A percentile compares a stretch with the other conserved stretches of the same genome.
Conservation (phyloP, 1,139 yeast genomes). For the Pichia sp. region DNA sequence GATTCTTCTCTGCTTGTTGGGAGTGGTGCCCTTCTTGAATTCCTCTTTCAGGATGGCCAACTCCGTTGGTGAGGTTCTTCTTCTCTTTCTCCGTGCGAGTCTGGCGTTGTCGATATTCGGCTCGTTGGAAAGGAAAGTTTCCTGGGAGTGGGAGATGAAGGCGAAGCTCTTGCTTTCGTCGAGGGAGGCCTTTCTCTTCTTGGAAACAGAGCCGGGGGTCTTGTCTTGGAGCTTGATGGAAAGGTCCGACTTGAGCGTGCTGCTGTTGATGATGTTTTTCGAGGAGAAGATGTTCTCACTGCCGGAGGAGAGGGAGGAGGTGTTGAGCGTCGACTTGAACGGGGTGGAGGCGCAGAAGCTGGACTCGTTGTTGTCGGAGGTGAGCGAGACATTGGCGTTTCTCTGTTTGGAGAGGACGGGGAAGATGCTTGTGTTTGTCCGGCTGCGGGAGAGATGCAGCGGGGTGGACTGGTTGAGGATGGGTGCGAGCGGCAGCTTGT, state of each 20-base stretch:
- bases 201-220: not conserved
- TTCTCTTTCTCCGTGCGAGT: constrained; percentile 85
- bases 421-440: not conserved
- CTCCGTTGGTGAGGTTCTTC: constrained; percentile 91
- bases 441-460: not conserved
- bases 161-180: constrained; percentile 56
- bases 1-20: constrained; percentile 68
- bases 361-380: not conserved
- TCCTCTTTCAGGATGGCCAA: constrained; percentile 74
- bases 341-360: constrained; percentile 11
- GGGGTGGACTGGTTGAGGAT: constrained; percentile 17
- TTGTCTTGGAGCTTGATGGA: not conserved
- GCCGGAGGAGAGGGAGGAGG: not conserved
- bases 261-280: not conserved
- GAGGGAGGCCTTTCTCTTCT: constrained; percentile 17
- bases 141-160: constrained; percentile 86
- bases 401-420: not conserved
- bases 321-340: constrained; percentile 1
- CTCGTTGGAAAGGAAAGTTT: constrained; percentile 68
- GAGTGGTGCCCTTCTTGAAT: constrained; percentile 73
- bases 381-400: constrained; percentile 1
- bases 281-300: not conserved
- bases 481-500: constrained; percentile 20
- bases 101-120: constrained; percentile 88
- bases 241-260: not conserved